Base-by-base conservation (phyloP, 169 alveolate species). In the Eimeria tenella region DNA sequence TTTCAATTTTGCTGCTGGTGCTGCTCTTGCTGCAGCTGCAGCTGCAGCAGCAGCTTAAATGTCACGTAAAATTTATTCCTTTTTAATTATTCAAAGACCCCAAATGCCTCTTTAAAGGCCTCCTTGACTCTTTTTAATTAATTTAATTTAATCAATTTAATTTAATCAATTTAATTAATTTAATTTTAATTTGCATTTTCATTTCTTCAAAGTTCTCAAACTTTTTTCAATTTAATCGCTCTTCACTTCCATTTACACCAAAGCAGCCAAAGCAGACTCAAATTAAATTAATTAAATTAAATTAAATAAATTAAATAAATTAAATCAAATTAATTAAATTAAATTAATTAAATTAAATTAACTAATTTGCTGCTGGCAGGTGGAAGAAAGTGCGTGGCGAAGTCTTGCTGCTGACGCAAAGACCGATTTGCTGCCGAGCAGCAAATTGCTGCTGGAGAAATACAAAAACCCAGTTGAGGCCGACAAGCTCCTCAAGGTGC, bases 381-480 rank as follows among this genome's bases (percentile, higher is more conserved):
- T 94, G 93, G 95, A 91, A 81, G 92, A 31, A 31, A 31, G 42
- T 31, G 52, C 42, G 42, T 31, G 42, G 42, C 42, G 42, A 31
- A 31, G 2, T 31, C 42, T 31, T 31, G 42, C 42, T 31, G 42
- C 42, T 31, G 42, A 31, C 42, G 42, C 42, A 31, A 89, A 52
- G 60, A 93, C 90, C 25, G 31, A 96, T 49, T 95, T 95, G 87
- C 94, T 95, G 49, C 97, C 97, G 4, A 98, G 97, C 90, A 96
- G 98, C 21, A 97, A 96, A 6, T 98, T 97, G 81, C 87, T 97
- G 83, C 74, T 98, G 86, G 97, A 96, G 83, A 96, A 95, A 52
- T 98, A 98, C 95, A 98, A 98, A 93, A 98, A 98, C 96, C 99
- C 99, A 7, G 96, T 97, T 49, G 98, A 98, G 82, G 99, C 99